Conservation (phyloP, 2,329 filamentous ascomycete species). For the Calonectria pseudoturangicola region DNA sequence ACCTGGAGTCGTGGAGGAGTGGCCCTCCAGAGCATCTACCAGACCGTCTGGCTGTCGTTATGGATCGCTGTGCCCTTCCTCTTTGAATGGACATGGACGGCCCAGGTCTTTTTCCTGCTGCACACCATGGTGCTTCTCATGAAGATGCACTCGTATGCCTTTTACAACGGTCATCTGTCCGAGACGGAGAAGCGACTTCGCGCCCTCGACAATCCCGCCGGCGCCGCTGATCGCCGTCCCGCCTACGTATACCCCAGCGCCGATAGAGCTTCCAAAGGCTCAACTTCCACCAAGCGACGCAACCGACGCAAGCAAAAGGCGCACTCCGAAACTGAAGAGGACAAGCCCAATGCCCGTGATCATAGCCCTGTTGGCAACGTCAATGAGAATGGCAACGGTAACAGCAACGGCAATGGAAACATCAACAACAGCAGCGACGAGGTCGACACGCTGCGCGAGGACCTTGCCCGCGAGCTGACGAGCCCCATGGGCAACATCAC, state of each 20-base stretch:
- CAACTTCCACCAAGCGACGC: constrained; percentile 50
- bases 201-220: constrained; percentile 84
- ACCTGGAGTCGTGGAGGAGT: constrained; percentile 88
- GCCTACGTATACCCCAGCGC: constrained; percentile 85
- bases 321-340: constrained; percentile 13
- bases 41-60: constrained; percentile 84
- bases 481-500: constrained; percentile 92
- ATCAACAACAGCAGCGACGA: constrained; percentile 63
- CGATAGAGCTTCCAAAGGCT: constrained; percentile 62
- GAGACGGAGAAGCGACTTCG: constrained; percentile 89
- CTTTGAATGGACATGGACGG: constrained; percentile 95
- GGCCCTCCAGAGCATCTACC: constrained; percentile 87
- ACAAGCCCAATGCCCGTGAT: constrained; percentile 20
- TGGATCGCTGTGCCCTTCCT: constrained; percentile 92
- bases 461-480: constrained; percentile 92
- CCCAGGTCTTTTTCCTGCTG: constrained; percentile 94
- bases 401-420: constrained; percentile 31
- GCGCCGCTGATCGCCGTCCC: constrained; percentile 77
- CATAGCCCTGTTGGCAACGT: constrained; percentile 49
- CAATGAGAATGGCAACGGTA: constrained; percentile 53
- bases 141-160: constrained; percentile 99
- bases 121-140: constrained; percentile 95
- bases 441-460: constrained; percentile 84
- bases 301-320: constrained; percentile 41
- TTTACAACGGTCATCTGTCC: constrained; percentile 97